A percentile compares a stretch with the other conserved stretches of the same genome.
These are phyloP conservation scores for Oemleria cerasiformis DNA, from an alignment of 306 rosid genomes.

Conservation along the genomic window DNA sequence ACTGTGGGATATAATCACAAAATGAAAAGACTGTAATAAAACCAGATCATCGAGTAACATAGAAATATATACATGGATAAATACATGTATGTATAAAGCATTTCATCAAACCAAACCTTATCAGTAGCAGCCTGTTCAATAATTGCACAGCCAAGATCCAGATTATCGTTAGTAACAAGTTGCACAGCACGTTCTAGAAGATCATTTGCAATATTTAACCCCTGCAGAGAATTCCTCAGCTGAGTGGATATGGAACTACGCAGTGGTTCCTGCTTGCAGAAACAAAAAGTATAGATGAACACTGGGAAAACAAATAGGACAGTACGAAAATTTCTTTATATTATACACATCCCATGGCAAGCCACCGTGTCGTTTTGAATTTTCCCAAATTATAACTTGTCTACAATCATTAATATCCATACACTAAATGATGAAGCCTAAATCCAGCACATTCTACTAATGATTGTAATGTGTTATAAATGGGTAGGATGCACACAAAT, in stretches of 20 bases:
- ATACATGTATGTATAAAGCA: constrained; percentile 1
- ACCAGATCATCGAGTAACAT: background rate
- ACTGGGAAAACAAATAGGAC: background rate
- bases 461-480: background rate
- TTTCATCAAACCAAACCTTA: constrained; percentile 55
- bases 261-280: constrained; percentile 72
- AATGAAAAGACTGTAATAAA: background rate
- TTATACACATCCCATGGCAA: background rate
- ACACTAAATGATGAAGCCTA: background rate
- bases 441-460: background rate
- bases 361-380: background rate
- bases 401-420: background rate
- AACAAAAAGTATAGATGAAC: constrained; percentile 15
- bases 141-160: constrained; percentile 96
- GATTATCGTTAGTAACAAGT: constrained; percentile 92
- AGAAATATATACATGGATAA: background rate
- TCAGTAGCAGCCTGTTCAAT: constrained; percentile 98
- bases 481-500: background rate
- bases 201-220: constrained; percentile 55
- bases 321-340: background rate
- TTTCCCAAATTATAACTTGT: background rate
- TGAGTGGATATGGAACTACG: constrained; percentile 77
- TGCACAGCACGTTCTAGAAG: constrained; percentile 90
- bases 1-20: background rate
- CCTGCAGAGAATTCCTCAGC: constrained; percentile 82